Evolutionary conservation across 192 early-diverging fungal genomes (phyloP), one percentile per base, ranked within the genome.

Genomic region (Backusella luteola): DNA sequence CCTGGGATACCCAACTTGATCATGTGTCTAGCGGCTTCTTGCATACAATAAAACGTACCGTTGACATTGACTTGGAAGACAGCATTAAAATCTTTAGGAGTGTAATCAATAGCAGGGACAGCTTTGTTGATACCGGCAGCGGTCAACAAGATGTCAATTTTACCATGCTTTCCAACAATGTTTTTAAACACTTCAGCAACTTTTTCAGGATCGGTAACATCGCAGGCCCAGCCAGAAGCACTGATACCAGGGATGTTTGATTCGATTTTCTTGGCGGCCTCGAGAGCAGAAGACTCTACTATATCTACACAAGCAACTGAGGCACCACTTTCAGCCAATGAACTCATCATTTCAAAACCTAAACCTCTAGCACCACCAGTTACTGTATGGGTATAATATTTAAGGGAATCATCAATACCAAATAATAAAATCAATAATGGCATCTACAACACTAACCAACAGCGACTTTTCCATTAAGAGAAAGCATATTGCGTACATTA

Each of bases 331-430:
- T 83, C 81, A 3, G 81, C 81, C 23, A 79, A 70, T 34, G 78
- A 71, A 52, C 63, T 49, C 81, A 83, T 83, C 81, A 83, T 83
- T 74, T 83, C 81, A 73, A 67, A 76, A 29, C 81, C 81, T 6
- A 83, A 49, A 63, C 81, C 81, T 66, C 81, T 63, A 34, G 81
- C 81, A 70, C 81, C 81, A 67, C 81, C 81, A 26, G 81, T 83
- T 5, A 83, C 81, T 83, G 23, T 42, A 21, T 23, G 15, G 32
- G 17, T n/a, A 4, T 29, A 23, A 19, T 39, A 52, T 36, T 41
- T 34, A 8, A 39, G 4, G 34, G n/a, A 39, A 15, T 4, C 26
- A 21, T 34, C 17, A 17, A 52, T 32, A 23, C 21, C 23, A 23
- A 23, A 12, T 9, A 59, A 11, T 26, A 59, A 34, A 15, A 36